Percentiles rank a stretch among this genome's conserved stretches.
These are phyloP conservation scores for Earliella scabrosa DNA, from an alignment of 1,284 basidiomycete genomes.

Conservation along the genomic window DNA sequence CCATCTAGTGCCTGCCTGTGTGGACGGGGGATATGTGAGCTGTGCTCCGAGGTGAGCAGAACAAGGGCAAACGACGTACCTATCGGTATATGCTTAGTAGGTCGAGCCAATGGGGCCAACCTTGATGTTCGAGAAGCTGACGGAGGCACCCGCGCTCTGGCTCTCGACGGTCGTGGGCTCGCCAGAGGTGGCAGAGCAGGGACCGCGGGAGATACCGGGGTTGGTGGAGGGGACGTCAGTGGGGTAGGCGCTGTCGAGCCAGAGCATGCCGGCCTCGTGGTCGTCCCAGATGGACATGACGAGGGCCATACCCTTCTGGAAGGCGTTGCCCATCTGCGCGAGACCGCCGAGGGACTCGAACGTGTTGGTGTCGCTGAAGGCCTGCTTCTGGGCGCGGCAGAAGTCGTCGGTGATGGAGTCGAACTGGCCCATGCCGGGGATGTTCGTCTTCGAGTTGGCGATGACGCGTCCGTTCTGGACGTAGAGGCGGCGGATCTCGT, in stretches of 20 bases:
- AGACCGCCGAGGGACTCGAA: constrained; percentile 52
- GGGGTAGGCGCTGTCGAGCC: constrained; percentile 46
- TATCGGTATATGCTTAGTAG: constrained; percentile 9
- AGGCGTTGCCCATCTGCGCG: constrained; percentile 45
- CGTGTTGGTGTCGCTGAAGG: constrained; percentile 45
- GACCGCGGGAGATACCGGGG: constrained; percentile 42
- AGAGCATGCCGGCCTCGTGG: constrained; percentile 43
- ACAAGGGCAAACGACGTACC: too few species aligned
- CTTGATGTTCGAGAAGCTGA: constrained; percentile 44
- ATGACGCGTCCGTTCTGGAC: constrained; percentile 55
- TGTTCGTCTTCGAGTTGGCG: constrained; percentile 49
- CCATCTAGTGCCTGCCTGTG: background rate
- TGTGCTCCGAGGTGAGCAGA: too few species aligned
- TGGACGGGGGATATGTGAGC: too few species aligned
- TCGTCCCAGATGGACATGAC: constrained; percentile 55
- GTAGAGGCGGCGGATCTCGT: constrained; percentile 57
- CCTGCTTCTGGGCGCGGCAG: constrained; percentile 43
- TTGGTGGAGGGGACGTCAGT: constrained; percentile 31
- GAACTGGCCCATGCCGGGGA: constrained; percentile 43
- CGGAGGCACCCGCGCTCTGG: constrained; percentile 22
- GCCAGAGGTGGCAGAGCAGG: constrained; percentile 41
- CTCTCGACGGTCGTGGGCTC: constrained; percentile 37
- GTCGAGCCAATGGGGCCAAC: constrained; percentile 41
- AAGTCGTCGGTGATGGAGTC: constrained; percentile 43
- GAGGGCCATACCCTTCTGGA: constrained; percentile 55